These are phyloP conservation scores for Nyctanthes arbortristis DNA, from an alignment of 257 asterid species.

Conservation along the genomic window DNA sequence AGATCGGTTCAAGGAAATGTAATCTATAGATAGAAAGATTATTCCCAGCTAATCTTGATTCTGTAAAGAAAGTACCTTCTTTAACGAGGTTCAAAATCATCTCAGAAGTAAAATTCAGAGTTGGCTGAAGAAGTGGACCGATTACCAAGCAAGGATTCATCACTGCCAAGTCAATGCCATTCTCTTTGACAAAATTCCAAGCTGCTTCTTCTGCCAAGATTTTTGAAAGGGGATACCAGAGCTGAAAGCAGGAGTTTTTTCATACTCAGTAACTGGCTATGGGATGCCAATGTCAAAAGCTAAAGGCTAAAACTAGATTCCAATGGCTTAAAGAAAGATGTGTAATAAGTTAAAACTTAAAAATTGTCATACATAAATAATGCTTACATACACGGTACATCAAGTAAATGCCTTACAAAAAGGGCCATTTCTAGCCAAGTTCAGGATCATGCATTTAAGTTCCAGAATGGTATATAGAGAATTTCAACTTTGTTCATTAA, in stretches of 20 bases:
- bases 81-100: slow-evolving; percentile 27
- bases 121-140: slow-evolving; percentile 55
- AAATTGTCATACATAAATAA: too few species aligned
- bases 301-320: background rate
- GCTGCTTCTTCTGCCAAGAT: slow-evolving; percentile 50
- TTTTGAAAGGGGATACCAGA: slow-evolving; percentile 40
- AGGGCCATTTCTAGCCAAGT: too few species aligned
- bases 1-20: background rate
- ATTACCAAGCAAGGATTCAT: slow-evolving; percentile 43
- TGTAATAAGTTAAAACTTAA: too few species aligned
- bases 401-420: too few species aligned
- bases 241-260: slow-evolving; percentile 14
- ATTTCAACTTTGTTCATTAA: too few species aligned
- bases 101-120: slow-evolving; percentile 30
- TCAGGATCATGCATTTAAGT: too few species aligned
- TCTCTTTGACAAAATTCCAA: slow-evolving; percentile 37
- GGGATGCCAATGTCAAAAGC: too few species aligned
- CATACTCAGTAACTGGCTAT: too few species aligned
- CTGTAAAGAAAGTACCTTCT: slow-evolving; percentile 14
- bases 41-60: background rate
- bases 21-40: too few species aligned
- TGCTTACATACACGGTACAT: too few species aligned
- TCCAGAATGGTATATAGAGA: too few species aligned
- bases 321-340: background rate
- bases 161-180: slow-evolving; percentile 40